Percentiles rank a stretch among this genome's conserved stretches.
phyloP scores from a whole-genome alignment of 495 filamentous ascomycete species.

The Podospora anserina region DNA sequence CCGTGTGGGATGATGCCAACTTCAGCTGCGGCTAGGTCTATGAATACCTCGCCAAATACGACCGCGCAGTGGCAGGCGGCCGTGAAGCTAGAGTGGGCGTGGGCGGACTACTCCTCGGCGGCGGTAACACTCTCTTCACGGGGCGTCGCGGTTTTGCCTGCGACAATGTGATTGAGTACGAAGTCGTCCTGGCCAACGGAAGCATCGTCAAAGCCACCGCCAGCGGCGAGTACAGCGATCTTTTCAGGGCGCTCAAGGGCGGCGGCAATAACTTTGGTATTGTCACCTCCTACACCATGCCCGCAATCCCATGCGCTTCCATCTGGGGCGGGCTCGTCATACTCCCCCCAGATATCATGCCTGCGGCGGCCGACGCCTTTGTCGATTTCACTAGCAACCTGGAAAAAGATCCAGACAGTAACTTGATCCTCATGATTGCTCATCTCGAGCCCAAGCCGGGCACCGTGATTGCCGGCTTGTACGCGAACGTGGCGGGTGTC shows the following conservation, averaged over 20 bases:
- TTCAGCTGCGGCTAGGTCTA: conserved; percentile 52
- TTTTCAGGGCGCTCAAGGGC: conserved; percentile 58
- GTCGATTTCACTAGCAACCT: not conserved
- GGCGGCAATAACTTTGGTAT: conserved; percentile 58
- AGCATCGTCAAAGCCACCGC: conserved; percentile 39
- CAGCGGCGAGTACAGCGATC: conserved; percentile 44
- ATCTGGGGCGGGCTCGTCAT: conserved; percentile 1
- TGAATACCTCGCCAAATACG: conserved; percentile 41
- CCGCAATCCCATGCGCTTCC: too few species aligned
- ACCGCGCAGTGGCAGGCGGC: conserved; percentile 53
- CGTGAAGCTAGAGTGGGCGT: conserved; percentile 55
- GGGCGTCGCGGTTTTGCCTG: conserved; percentile 34
- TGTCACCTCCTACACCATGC: conserved; percentile 42
- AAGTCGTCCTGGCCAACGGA: conserved; percentile 49
- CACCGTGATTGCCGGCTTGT: not conserved
- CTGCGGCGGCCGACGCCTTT: not conserved
- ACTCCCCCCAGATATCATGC: not conserved
- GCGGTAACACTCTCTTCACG: not conserved
- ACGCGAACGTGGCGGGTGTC: not conserved
- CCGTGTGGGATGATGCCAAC: too few species aligned
- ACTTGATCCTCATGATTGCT: not conserved
- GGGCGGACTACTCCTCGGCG: conserved; percentile 20
- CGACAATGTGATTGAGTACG: conserved; percentile 47
- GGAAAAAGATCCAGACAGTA: not conserved
- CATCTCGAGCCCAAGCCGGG: not conserved